phyloP scores from a whole-genome alignment of 148 eudicot species.

The Drosera capensis region DNA sequence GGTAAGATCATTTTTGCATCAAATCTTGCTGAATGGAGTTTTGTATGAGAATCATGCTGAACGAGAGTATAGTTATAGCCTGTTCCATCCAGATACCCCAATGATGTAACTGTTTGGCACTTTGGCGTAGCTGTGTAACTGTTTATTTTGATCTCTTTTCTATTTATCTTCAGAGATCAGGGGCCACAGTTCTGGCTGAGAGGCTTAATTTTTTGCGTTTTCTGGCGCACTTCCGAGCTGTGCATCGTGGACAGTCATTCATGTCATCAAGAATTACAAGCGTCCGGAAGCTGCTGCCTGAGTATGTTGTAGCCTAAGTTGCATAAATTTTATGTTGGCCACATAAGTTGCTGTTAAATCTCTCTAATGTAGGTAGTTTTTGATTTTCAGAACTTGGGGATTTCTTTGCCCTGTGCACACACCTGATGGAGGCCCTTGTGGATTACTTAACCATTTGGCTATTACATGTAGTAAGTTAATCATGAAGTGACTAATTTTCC shows the following conservation, averaged over 20 bases:
- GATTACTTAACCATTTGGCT: slow-evolving; percentile 83
- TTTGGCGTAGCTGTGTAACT: no score
- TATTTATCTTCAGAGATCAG: slow-evolving; percentile 54
- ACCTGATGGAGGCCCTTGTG: slow-evolving; percentile 98
- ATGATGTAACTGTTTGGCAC: no score
- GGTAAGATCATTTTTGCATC: no score
- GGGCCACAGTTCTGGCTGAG: slow-evolving; percentile 79
- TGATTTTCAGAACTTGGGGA: slow-evolving; percentile 76
- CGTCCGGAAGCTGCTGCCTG: slow-evolving; percentile 91
- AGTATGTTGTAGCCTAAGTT: slow-evolving; percentile 32
- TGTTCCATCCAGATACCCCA: no score
- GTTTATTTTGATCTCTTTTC: no score
- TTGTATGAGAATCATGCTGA: no score
- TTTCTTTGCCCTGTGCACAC: slow-evolving; percentile 99
- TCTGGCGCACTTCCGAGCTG: slow-evolving; percentile 80
- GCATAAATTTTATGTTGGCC: neutral
- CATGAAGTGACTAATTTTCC: neutral
- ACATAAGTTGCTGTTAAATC: slow-evolving; percentile 1
- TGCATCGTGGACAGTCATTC: slow-evolving; percentile 90
- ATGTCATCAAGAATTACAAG: slow-evolving; percentile 94
- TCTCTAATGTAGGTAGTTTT: neutral
- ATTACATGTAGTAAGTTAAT: slow-evolving; percentile 61
- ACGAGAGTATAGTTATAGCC: no score
- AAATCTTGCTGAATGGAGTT: no score
- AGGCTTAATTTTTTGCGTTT: slow-evolving; percentile 78